A percentile compares a stretch with the other conserved stretches of the same genome.
These are phyloP conservation scores for Immersiella caudata DNA, from an alignment of 495 filamentous ascomycete genomes.

Conservation along the genomic window DNA sequence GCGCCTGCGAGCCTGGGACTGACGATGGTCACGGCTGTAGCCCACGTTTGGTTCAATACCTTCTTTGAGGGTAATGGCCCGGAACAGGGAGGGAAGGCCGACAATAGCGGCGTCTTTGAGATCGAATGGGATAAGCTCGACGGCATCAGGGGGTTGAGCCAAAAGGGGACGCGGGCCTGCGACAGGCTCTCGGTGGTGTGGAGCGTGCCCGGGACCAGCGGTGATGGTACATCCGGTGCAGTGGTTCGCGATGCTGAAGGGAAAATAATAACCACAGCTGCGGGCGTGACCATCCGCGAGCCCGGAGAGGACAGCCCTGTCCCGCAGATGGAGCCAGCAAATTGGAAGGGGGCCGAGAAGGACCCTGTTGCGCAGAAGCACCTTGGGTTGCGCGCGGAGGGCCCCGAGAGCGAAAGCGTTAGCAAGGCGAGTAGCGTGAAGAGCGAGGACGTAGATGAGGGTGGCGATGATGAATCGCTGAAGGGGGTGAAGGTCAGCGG, in stretches of 20 bases:
- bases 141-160: constrained; percentile 73
- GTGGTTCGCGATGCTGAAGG: constrained; percentile 30
- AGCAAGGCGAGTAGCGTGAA: constrained; percentile 62
- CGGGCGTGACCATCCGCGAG: constrained; percentile 55
- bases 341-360: constrained; percentile 66
- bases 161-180: constrained; percentile 78
- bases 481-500: constrained; percentile 38
- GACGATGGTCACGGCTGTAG: constrained; percentile 88
- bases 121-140: constrained; percentile 65
- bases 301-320: constrained; percentile 66
- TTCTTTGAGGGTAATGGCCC: constrained; percentile 86
- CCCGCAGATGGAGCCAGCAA: constrained; percentile 65
- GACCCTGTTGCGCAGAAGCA: constrained; percentile 56
- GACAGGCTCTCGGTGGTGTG: constrained; percentile 89
- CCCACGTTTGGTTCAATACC: constrained; percentile 95
- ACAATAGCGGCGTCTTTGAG: constrained; percentile 57
- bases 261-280: constrained; percentile 14
- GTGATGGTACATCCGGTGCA: background rate
- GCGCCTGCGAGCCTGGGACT: constrained; percentile 76
- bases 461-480: constrained; percentile 30
- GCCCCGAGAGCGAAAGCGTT: constrained; percentile 61
- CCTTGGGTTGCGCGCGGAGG: constrained; percentile 66
- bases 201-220: constrained; percentile 42
- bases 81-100: constrained; percentile 55
- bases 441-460: constrained; percentile 28